Percentiles rank a stretch among this genome's conserved stretches.
Conservation (phyloP, 129 eudicot species). For the Arctium minus region DNA sequence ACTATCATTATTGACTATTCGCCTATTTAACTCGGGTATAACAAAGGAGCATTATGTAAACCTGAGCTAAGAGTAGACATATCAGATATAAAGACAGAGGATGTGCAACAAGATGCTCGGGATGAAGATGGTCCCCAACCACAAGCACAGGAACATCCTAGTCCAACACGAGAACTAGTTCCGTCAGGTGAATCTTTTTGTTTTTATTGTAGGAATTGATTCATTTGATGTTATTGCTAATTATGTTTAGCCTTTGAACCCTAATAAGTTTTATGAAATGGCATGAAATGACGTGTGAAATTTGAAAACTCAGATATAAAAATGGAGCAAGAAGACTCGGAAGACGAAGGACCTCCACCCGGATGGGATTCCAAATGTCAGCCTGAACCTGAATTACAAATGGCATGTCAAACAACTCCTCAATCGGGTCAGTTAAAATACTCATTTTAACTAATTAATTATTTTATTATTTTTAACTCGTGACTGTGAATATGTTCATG, state of each 20-base stretch:
- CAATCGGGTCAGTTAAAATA: background rate
- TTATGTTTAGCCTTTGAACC: background rate
- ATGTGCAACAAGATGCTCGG: conserved; percentile 26
- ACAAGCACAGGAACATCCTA: conserved; percentile 24
- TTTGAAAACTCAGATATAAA: conserved; percentile 20
- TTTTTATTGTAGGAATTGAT: background rate
- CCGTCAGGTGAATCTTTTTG: conserved; percentile 23
- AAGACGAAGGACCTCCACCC: conserved; percentile 40
- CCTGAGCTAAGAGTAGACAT: background rate
- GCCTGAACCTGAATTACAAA: conserved; percentile 14
- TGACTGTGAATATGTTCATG: no score
- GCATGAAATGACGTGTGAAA: background rate
- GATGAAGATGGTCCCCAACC: conserved; percentile 54
- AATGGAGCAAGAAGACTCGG: conserved; percentile 29
- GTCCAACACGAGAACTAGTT: conserved; percentile 7
- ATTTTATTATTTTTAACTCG: background rate
- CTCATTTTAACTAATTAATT: background rate
- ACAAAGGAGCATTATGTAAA: background rate
- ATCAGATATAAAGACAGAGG: conserved; percentile 29
- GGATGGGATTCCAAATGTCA: conserved; percentile 38
- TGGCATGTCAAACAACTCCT: conserved; percentile 1
- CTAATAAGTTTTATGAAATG: background rate
- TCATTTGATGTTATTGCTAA: background rate
- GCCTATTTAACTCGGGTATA: no score
- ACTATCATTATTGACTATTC: no score